Base-by-base conservation (phyloP, 2,329 filamentous ascomycete genomes). In the Calonectria hongkongensis region DNA sequence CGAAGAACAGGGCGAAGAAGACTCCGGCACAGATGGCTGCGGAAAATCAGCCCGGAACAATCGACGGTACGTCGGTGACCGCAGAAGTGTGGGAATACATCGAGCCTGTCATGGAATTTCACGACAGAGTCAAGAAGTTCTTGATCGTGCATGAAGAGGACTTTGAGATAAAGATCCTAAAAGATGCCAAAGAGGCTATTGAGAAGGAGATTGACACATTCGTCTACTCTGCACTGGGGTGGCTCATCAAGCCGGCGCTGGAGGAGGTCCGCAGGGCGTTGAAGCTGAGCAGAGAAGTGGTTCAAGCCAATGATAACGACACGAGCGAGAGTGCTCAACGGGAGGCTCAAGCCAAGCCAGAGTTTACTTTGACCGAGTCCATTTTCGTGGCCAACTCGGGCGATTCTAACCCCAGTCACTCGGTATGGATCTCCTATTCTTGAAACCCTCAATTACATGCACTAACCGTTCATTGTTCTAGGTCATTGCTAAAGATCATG, bases 401-500 rank as follows among this genome's bases (percentile, higher is more conserved):
- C 18, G 92, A 93, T 0, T 90, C 92, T 1, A 92, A 96, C 79
- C 93, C 93, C 2, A 95, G 93, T 1, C 93, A 95, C 83, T 94
- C 92, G 8, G 45, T 48, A 48, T 10, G 45, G 30, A 5, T 6
- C 30, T 33, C 1, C 2, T 9, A 5, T 2, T 6, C 30, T 12
- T 7, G 43, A 3, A n/a, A 45, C 4, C n/a, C 21, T n/a, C 43
- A 45, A 45, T 16, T n/a, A 45, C 43, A 45, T 45, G 3, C 18
- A n/a, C 43, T 48, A 10, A 25, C 4, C 25, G 8, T 48, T n/a
- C 12, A 21, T 48, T 13, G 18, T 3, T 16, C n/a, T 45, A 2
- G 92, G 94, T 85, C 87, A 95, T 25, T 93, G 45, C 92, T 71
- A 95, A 95, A 83, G 93, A 95, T 74, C 93, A 95, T 79, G 95